Base-by-base conservation (phyloP, 2,329 filamentous ascomycete species). In the Trichoderma semiorbis region DNA sequence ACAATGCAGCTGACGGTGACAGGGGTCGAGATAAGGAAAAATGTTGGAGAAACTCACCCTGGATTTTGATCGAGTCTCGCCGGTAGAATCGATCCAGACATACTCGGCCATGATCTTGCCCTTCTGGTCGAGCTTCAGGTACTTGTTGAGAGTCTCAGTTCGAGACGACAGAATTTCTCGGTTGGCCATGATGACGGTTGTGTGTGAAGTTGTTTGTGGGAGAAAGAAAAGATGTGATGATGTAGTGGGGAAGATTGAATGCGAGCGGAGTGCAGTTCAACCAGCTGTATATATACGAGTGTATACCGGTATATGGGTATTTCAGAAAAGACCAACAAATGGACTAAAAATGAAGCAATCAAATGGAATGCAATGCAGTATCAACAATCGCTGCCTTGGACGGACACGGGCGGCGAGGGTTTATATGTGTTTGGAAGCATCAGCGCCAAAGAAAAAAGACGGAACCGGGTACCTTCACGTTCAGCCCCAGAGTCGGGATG, bases 71-170 rank as follows among this genome's bases (percentile, higher is more conserved):
- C 96, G 94, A 78, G 93, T 89, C 79, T 92, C 91, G 82, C 95
- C 94, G 76, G 85, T 84, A 76, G 92, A 87, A 81, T 98, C 95
- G 82, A 98, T 92, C 95, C 95, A 98, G 87, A 98, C 91, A 85
- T 98, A 98, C 86, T 98, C 95, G 80, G 94, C 95, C 84, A 97
- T 96, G 81, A 97, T 87, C 78, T 85, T 86, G 83, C 94, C 95
- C 83, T 92, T 93, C 87, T 98, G 95, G 83, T 94, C 92, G 79
- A 98, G 93, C 80, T 87, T 87, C 85, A 96, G 90, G 89, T 95
- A 98, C 85, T 98, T 98, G 83, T 92, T 86, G 83, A 98, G 91
- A 75, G 78, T 82, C 66, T 81, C 81, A 71, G 78, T 78, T 74
- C 74, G 75, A 72, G 79, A 80, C 69, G 74, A 73, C 58, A 79